Conservation (phyloP, 192 early-diverging fungal genomes). For the Mortierella hygrophila region DNA sequence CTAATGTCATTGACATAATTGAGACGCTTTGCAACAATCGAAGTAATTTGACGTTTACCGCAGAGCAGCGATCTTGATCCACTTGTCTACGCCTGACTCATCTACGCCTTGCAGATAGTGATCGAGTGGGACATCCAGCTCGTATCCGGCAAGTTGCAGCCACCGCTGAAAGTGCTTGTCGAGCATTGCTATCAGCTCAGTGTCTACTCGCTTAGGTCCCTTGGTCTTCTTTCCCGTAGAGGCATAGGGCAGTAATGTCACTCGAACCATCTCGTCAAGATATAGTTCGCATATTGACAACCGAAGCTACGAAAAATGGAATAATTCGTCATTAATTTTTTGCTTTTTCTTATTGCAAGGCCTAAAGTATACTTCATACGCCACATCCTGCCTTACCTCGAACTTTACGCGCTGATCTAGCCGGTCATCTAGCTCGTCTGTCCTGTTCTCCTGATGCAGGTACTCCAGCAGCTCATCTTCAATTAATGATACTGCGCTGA, state of each 20-base stretch:
- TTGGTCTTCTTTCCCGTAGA: conserved; percentile 16
- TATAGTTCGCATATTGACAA: conserved; percentile 42
- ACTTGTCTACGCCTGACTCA: not conserved
- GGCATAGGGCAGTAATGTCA: conserved; percentile 23
- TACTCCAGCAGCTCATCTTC: conserved; percentile 42
- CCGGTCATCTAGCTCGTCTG: not conserved
- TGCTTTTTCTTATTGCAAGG: not conserved
- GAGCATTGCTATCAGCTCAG: conserved; percentile 23
- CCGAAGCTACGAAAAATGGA: conserved; percentile 4
- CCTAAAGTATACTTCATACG: not conserved
- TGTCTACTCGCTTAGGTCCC: conserved; percentile 30
- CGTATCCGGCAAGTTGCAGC: conserved; percentile 32
- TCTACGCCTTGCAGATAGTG: not conserved
- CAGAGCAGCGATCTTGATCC: conserved; percentile 6
- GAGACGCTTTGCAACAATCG: not conserved
- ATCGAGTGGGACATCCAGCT: not conserved
- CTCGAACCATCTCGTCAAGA: conserved; percentile 41
- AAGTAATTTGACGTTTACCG: not conserved
- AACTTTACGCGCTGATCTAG: conserved; percentile 3
- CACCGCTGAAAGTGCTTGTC: conserved; percentile 39
- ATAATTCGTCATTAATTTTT: not conserved
- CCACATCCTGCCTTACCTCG: conserved; percentile 16
- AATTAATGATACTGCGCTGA: conserved; percentile 9
- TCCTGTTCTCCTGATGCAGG: conserved; percentile 11
- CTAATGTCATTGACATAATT: not conserved